Percentiles rank a stretch among this genome's conserved stretches.
These are phyloP conservation scores for Secale cereale DNA, from an alignment of 176 grass and related monocot species.

Conservation along the genomic window DNA sequence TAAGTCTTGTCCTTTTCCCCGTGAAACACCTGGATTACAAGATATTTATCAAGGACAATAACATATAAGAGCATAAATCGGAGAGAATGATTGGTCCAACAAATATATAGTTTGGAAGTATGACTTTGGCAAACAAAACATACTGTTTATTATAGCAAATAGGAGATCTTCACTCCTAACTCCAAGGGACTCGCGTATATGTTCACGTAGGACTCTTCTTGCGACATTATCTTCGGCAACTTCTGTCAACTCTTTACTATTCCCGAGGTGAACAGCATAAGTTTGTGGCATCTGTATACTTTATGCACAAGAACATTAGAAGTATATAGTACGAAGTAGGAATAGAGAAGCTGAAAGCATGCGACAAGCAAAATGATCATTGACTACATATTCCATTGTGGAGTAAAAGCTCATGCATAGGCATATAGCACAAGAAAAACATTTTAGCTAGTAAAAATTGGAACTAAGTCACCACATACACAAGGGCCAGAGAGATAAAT, in stretches of 20 bases:
- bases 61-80: constrained; percentile 5
- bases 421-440: neutral
- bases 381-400: neutral
- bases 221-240: constrained; percentile 74
- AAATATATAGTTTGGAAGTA: neutral
- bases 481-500: constrained; percentile 14
- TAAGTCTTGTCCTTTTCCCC: constrained; percentile 96
- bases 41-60: constrained; percentile 7
- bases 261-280: constrained; percentile 92
- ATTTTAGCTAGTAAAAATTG: constrained; percentile 19
- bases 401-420: constrained; percentile 17
- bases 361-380: neutral
- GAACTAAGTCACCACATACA: neutral
- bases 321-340: constrained; percentile 3
- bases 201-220: constrained; percentile 74
- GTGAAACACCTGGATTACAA: constrained; percentile 74
- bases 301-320: constrained; percentile 26
- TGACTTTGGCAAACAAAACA: neutral
- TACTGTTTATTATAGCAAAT: constrained; percentile 99
- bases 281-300: constrained; percentile 98
- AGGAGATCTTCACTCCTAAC: constrained; percentile 75
- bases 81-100: neutral
- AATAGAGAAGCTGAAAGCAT: constrained; percentile 17
- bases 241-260: constrained; percentile 92
- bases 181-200: constrained; percentile 72